A percentile compares a stretch with the other conserved stretches of the same genome.
Evolutionary conservation across 2,329 filamentous ascomycete genomes (phyloP).

Genomic region (Alternaria triticimaculans): DNA sequence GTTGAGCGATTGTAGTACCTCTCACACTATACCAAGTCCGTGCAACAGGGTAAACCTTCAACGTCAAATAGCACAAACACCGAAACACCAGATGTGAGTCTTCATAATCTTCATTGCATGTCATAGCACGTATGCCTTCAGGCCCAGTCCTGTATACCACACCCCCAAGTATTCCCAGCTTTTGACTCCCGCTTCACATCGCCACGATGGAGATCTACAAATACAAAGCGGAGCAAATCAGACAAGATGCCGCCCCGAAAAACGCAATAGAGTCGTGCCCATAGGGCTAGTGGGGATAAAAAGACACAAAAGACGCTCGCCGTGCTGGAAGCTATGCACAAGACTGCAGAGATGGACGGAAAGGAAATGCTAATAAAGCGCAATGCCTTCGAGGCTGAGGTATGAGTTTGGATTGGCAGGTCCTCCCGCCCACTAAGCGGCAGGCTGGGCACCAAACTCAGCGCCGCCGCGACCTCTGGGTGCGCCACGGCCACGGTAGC

Average conservation of each 20-base stretch:
- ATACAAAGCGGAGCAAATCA: slow-evolving; percentile 10
- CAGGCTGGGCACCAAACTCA: slow-evolving; percentile 31
- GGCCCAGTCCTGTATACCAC: background rate
- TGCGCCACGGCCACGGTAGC: slow-evolving; percentile 55
- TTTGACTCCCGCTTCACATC: background rate
- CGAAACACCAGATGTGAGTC: background rate
- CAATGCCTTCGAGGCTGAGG: background rate
- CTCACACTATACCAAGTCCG: background rate
- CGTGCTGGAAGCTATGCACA: slow-evolving; percentile 5
- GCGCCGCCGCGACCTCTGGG: slow-evolving; percentile 36
- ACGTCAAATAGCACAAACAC: background rate
- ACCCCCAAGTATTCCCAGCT: background rate
- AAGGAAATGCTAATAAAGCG: background rate
- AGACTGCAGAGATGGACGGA: background rate
- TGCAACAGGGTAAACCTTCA: no score
- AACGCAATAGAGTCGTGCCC: slow-evolving; percentile 14
- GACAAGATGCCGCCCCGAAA: slow-evolving; percentile 5
- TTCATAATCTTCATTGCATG: slow-evolving; percentile 8
- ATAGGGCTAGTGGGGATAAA: slow-evolving; percentile 13
- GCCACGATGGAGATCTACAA: slow-evolving; percentile 9
- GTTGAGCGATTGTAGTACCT: background rate
- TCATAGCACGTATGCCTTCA: slow-evolving; percentile 10
- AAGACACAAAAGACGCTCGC: slow-evolving; percentile 9
- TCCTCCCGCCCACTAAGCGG: slow-evolving; percentile 20
- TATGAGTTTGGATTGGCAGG: background rate